Conservation (phyloP, 352 stramenopile species). For the Phytophthora foliorum region DNA sequence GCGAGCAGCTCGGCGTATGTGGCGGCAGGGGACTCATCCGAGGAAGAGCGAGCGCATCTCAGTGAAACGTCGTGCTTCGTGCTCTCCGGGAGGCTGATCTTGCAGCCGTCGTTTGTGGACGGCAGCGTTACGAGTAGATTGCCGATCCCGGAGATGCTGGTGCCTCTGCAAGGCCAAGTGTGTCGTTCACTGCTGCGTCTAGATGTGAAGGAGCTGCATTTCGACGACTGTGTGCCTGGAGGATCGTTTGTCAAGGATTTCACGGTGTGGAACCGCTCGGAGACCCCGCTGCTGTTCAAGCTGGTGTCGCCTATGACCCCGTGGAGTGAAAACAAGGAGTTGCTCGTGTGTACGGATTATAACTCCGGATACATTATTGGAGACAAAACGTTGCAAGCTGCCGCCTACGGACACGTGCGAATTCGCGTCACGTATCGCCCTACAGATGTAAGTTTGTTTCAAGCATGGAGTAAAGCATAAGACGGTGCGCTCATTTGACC, state of each 20-base stretch:
- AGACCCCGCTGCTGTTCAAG: constrained; percentile 90
- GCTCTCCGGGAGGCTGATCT: constrained; percentile 67
- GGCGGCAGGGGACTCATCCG: constrained; percentile 72
- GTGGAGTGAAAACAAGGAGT: constrained; percentile 74
- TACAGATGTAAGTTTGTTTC: constrained; percentile 58
- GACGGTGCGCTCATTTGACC: not conserved
- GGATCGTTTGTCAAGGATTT: constrained; percentile 93
- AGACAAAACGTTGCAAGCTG: constrained; percentile 83
- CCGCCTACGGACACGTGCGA: constrained; percentile 86
- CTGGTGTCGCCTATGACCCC: constrained; percentile 76
- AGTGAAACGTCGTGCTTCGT: constrained; percentile 87
- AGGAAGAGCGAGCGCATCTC: constrained; percentile 86
- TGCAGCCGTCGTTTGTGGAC: constrained; percentile 60
- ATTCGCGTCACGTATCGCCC: constrained; percentile 90
- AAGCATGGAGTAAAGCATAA: not conserved
- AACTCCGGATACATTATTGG: constrained; percentile 88
- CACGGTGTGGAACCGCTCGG: constrained; percentile 91
- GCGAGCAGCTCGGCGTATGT: constrained; percentile 26
- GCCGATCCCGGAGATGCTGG: constrained; percentile 66
- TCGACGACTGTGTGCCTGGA: constrained; percentile 89
- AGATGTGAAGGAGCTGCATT: constrained; percentile 91
- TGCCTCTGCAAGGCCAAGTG: constrained; percentile 84
- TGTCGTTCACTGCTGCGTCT: constrained; percentile 86
- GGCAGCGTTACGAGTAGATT: constrained; percentile 29
- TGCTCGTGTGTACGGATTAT: constrained; percentile 88